A percentile compares a stretch with the other conserved stretches of the same genome.
phyloP scores from a whole-genome alignment of 2,329 filamentous ascomycete species.

The Westerdykella aurantiaca region DNA sequence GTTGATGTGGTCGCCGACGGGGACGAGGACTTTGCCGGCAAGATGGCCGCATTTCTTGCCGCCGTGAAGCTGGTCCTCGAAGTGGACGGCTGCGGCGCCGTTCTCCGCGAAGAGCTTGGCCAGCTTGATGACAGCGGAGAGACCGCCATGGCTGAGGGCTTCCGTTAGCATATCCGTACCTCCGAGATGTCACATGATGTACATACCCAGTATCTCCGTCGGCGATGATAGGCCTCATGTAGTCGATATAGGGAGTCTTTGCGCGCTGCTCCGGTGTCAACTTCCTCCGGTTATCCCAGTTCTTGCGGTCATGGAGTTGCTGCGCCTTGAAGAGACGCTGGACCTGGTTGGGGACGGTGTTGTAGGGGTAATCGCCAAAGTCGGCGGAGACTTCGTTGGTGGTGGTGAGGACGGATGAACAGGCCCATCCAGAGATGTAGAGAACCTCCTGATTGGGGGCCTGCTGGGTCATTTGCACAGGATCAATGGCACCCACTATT shows the following conservation, averaged over 20 bases:
- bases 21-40: slow-evolving; percentile 92
- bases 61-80: slow-evolving; percentile 95
- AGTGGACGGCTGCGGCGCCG: slow-evolving; percentile 91
- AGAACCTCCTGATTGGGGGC: slow-evolving; percentile 92
- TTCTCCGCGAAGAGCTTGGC: slow-evolving; percentile 97
- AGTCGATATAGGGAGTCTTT: slow-evolving; percentile 79
- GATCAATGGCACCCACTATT: slow-evolving; percentile 91
- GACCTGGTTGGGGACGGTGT: slow-evolving; percentile 97
- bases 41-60: slow-evolving; percentile 98
- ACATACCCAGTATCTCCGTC: slow-evolving; percentile 80
- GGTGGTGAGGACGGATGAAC: slow-evolving; percentile 83
- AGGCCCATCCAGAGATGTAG: slow-evolving; percentile 96
- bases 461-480: slow-evolving; percentile 99
- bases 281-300: slow-evolving; percentile 80
- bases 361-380: slow-evolving; percentile 98
- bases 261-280: slow-evolving; percentile 67
- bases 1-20: slow-evolving; percentile 93
- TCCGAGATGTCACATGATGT: not conserved
- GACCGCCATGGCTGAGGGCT: slow-evolving; percentile 65
- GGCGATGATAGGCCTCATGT: slow-evolving; percentile 88
- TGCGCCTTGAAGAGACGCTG: slow-evolving; percentile 95
- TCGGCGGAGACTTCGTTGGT: slow-evolving; percentile 98
- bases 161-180: slow-evolving; percentile 10
- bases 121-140: slow-evolving; percentile 89
- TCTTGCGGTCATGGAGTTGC: slow-evolving; percentile 91